phyloP scores from a whole-genome alignment of 768 basidiomycete species.

The Agaricus bisporus region DNA sequence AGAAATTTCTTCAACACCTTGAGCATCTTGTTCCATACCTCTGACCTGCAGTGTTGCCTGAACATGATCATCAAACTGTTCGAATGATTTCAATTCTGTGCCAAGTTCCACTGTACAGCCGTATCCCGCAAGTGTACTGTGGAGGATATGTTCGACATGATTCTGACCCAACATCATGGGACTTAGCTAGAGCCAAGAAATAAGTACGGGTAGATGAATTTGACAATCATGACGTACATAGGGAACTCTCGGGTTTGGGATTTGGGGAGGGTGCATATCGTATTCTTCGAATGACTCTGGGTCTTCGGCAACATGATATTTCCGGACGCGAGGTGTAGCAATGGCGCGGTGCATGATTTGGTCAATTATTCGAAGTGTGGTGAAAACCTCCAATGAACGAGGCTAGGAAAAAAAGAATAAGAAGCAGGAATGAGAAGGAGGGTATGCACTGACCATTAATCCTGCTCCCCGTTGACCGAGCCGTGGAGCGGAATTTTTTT shows the following conservation, averaged over 20 bases:
- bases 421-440: not conserved
- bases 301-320: slow-evolving; percentile 29
- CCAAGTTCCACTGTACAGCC: slow-evolving; percentile 34
- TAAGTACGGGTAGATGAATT: not conserved
- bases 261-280: slow-evolving; percentile 22
- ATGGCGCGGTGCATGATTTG: slow-evolving; percentile 28
- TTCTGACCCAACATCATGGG: slow-evolving; percentile 30
- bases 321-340: slow-evolving; percentile 18
- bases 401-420: not conserved
- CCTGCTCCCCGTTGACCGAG: slow-evolving; percentile 12
- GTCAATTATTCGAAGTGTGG: slow-evolving; percentile 31
- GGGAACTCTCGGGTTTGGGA: slow-evolving; percentile 27
- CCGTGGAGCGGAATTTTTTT: slow-evolving; percentile 9
- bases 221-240: slow-evolving; percentile 19
- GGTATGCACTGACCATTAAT: slow-evolving; percentile 25
- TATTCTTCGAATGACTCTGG: slow-evolving; percentile 21
- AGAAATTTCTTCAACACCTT: slow-evolving; percentile 20
- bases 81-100: slow-evolving; percentile 38
- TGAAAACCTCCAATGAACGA: slow-evolving; percentile 34
- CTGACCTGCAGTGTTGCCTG: slow-evolving; percentile 27
- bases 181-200: slow-evolving; percentile 19
- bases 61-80: slow-evolving; percentile 29
- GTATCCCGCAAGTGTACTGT: slow-evolving; percentile 24
- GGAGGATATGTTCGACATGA: slow-evolving; percentile 31
- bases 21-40: slow-evolving; percentile 15